Evolutionary conservation across 805 yeast species (phyloP), one percentile per base, ranked within the genome.

Genomic region (Nakazawaea sp.): DNA sequence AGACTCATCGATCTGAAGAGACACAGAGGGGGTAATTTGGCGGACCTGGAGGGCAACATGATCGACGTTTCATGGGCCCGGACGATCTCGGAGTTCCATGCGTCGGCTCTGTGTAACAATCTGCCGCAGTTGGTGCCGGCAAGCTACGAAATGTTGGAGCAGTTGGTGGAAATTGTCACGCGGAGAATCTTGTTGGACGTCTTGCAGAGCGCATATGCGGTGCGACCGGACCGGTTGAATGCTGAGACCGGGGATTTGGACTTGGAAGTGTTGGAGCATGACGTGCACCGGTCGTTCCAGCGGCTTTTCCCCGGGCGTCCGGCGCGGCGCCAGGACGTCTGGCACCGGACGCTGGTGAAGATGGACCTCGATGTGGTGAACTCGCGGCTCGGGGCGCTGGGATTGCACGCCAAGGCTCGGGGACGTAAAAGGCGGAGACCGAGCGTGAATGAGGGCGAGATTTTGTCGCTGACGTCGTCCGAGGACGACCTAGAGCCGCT

Each of bases 141-240:
- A 13, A 5, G 17, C 4, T 23, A 25, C 5, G 9, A 10, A 9
- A 21, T 12, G n/a, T 16, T 32, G 19, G 35, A 32, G 15, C 17
- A 21, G 13, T 6, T 17, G 10, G 27, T 18, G 12, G 15, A 5
- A 12, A 21, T 21, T 6, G 16, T 20, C 27, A 17, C 19, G 2
- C n/a, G 35, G n/a, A 32, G 23, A 21, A 4, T 32, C 11, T 23
- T 32, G 21, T 21, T 32, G 11, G 35, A 32, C 10, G 13, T 32
- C 4, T 18, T 23, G 11, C 7, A 21, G 10, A 10, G 24, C 10
- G 10, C 10, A 7, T 21, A 21, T 21, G 24, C 7, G 10, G 24
- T 8, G 24, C 10, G 10, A 8, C 24, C 24, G 24, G 24, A 21
- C 24, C 10, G 10, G 24, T 21, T 21, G 24, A 7, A 21, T 10